Percentiles rank a stretch among this genome's conserved stretches.
Evolutionary conservation across 306 rosid species (phyloP).

Genomic region (Oemleria cerasiformis): DNA sequence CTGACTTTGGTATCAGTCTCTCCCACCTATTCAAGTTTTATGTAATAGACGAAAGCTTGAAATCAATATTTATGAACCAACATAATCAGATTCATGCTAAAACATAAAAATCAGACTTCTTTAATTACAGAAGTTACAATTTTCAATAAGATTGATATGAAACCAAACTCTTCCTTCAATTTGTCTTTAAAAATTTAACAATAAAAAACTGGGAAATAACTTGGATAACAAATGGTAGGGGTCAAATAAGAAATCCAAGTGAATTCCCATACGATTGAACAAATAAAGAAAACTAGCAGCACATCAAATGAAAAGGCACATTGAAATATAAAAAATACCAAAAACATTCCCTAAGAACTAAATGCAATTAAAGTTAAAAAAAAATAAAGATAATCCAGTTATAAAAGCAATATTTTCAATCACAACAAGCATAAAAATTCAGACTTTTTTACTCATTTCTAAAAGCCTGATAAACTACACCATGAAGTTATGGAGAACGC

Average conservation of each 20-base stretch:
- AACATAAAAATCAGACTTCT: not conserved
- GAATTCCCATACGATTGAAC: not conserved
- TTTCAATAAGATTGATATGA: too few relatives aligned
- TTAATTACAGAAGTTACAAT: not conserved
- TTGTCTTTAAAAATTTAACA: not conserved
- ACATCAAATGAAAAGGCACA: not conserved
- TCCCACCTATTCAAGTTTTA: constrained; percentile 41
- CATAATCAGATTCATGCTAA: too few relatives aligned
- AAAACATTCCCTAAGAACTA: not conserved
- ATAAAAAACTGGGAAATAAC: too few relatives aligned
- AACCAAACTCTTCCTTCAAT: too few relatives aligned
- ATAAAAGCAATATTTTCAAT: not conserved
- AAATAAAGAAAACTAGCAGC: not conserved
- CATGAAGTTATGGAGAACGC: not conserved
- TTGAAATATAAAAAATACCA: not conserved
- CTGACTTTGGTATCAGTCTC: constrained; percentile 42
- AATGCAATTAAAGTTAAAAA: not conserved
- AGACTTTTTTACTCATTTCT: not conserved
- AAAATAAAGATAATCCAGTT: not conserved
- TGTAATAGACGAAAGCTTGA: not conserved
- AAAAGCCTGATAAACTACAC: not conserved
- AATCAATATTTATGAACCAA: too few relatives aligned
- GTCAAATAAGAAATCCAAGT: too few relatives aligned
- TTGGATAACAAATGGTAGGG: too few relatives aligned
- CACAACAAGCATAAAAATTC: not conserved